phyloP scores from a whole-genome alignment of 2,329 filamentous ascomycete genomes.

The Teratosphaeria zuluensis region DNA sequence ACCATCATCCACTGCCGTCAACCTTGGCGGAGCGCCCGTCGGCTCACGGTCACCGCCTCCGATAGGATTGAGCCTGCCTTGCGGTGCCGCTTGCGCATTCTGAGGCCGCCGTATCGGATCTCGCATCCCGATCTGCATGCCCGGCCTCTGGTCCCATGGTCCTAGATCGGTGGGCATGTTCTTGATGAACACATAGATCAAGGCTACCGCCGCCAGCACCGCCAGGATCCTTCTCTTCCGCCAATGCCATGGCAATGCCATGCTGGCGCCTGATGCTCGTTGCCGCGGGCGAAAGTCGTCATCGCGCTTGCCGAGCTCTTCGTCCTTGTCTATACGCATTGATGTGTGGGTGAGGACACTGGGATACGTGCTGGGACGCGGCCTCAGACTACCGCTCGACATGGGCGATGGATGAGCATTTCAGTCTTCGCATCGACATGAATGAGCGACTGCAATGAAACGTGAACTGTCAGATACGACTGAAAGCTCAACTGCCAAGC shows the following conservation, averaged over 20 bases:
- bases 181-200: conserved; percentile 55
- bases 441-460: background rate
- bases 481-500: background rate
- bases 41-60: background rate
- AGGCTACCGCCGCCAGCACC: conserved; percentile 33
- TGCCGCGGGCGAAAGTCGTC: conserved; percentile 44
- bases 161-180: conserved; percentile 49
- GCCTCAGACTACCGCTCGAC: conserved; percentile 5
- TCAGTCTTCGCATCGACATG: background rate
- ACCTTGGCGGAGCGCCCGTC: conserved; percentile 13
- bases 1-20: conserved; percentile 5
- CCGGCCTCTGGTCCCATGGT: conserved; percentile 9
- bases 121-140: background rate
- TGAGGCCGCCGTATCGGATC: background rate
- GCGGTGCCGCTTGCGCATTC: background rate
- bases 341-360: conserved; percentile 7
- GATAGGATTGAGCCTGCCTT: background rate
- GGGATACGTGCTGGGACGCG: conserved; percentile 2
- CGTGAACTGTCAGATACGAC: background rate
- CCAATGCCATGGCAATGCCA: conserved; percentile 27
- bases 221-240: conserved; percentile 41
- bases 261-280: conserved; percentile 39
- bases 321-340: conserved; percentile 35
- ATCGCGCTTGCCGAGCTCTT: conserved; percentile 56
- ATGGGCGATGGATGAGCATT: background rate